Conservation (phyloP, 306 rosid genomes). For the Fragaria nilgerrensis region DNA sequence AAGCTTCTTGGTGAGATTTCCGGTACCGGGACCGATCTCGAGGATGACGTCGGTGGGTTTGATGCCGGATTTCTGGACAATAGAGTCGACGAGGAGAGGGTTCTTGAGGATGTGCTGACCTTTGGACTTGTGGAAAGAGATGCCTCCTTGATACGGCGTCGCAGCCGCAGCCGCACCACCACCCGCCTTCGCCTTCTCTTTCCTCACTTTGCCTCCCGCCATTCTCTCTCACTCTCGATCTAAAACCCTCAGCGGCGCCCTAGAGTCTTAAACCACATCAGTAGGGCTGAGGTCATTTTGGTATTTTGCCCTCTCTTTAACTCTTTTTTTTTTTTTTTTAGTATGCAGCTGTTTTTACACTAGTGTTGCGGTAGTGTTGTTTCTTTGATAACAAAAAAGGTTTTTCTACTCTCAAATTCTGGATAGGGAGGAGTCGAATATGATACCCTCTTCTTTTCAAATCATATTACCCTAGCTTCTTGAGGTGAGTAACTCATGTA, state of each 20-base stretch:
- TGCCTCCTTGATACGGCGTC: conserved; percentile 54
- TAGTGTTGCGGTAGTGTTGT: too few relatives aligned
- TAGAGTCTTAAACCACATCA: not conserved
- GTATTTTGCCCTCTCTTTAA: not conserved
- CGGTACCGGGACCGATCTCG: conserved; percentile 63
- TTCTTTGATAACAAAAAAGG: too few relatives aligned
- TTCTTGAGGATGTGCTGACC: conserved; percentile 63
- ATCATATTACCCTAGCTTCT: too few relatives aligned
- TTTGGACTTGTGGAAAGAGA: conserved; percentile 56
- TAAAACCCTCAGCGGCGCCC: not conserved
- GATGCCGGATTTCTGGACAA: conserved; percentile 54
- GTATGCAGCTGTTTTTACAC: too few relatives aligned
- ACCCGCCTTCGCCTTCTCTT: conserved; percentile 43
- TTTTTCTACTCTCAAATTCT: too few relatives aligned
- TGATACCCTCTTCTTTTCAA: too few relatives aligned
- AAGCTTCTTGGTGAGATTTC: conserved; percentile 63
- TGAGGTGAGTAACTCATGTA: too few relatives aligned
- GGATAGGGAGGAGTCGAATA: too few relatives aligned
- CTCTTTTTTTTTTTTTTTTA: too few relatives aligned
- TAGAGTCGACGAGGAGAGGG: conserved; percentile 48
- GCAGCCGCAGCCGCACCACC: conserved; percentile 10
- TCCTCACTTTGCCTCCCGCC: conserved; percentile 58
- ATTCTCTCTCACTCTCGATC: not conserved
- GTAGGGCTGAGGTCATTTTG: not conserved
- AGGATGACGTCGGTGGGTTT: conserved; percentile 50